These are phyloP conservation scores for Eleusine coracana DNA, from an alignment of 176 grass and related monocot species.

Conservation along the genomic window DNA sequence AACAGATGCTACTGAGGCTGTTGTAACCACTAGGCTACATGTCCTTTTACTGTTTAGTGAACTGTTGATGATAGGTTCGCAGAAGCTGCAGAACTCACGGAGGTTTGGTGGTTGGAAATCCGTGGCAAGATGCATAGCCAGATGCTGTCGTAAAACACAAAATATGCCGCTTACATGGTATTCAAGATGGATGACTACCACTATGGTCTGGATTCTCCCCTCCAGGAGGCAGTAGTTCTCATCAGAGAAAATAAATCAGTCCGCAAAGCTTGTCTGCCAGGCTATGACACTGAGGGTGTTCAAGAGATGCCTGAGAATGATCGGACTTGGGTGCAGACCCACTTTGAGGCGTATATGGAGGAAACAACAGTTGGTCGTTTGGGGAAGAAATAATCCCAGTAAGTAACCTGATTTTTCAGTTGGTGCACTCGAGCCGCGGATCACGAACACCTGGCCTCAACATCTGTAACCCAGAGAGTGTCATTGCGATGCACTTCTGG, in stretches of 20 bases:
- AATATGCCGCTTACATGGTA: constrained; percentile 51
- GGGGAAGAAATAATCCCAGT: too few species aligned
- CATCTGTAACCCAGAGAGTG: too few species aligned
- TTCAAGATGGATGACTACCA: constrained; percentile 38
- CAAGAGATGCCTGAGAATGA: not conserved
- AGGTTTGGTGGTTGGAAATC: constrained; percentile 61
- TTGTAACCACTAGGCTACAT: too few species aligned
- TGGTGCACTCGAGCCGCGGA: too few species aligned
- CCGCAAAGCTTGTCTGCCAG: constrained; percentile 23
- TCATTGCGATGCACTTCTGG: too few species aligned
- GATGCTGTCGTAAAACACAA: constrained; percentile 47
- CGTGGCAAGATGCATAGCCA: constrained; percentile 45
- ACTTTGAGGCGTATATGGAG: too few species aligned
- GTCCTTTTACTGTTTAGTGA: not conserved
- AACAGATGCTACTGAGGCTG: too few species aligned
- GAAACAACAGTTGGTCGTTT: too few species aligned
- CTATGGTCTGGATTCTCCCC: constrained; percentile 12
- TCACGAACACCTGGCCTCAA: too few species aligned
- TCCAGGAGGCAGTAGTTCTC: constrained; percentile 27
- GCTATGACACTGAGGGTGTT: not conserved
- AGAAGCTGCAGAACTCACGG: constrained; percentile 31
- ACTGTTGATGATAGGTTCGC: constrained; percentile 41
- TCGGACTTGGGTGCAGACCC: too few species aligned
- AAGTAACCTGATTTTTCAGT: too few species aligned
- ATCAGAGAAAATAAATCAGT: not conserved